Evolutionary conservation across 2,329 filamentous ascomycete genomes (phyloP), one percentile per base, ranked within the genome.

Genomic region (Ascochyta fabae): DNA sequence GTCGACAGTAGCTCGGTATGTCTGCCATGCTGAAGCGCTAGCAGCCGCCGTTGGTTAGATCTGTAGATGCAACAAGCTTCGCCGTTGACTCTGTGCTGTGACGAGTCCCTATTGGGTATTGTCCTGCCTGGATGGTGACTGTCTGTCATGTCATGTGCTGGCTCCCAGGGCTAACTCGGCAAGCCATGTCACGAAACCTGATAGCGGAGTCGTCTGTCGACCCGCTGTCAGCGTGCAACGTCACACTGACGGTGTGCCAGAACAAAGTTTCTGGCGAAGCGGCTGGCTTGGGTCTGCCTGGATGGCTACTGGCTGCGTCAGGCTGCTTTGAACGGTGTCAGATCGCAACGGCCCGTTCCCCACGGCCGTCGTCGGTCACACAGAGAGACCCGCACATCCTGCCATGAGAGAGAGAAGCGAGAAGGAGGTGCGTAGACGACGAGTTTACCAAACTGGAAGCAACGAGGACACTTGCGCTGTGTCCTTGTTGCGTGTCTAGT

Each of bases 331-430:
- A 64, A 61, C 58, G 65, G 58, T 61, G 61, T 62, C 61, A 63
- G 65, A 64, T 61, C 57, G 66, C 63, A 64, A 67, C 70, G 69
- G 70, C 46, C 70, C 70, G 69, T 53, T 45, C 53, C 61, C 65
- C 63, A 61, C 59, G 58, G 47, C 44, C 51, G 53, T 54, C 8
- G 16, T 43, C 24, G 40, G 41, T 43, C n/a, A 48, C 48, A 56
- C 44, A 41, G 22, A 48, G 48, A 36, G 26, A 46, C 24, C 41
- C 29, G 48, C 49, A 38, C 42, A 51, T 47, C 35, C 42, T 13
- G 29, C 29, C 5, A 12, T 10, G 10, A 15, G 6, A 6, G 12
- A 15, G 12, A 31, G 10, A 2, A 15, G 6, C 3, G 12, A 15
- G 12, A 31, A 15, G 4, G 4, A 31, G 29, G 10, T 13, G 12